Base-by-base conservation (phyloP, 768 basidiomycete genomes). In the Thelephora aurantiotincta region DNA sequence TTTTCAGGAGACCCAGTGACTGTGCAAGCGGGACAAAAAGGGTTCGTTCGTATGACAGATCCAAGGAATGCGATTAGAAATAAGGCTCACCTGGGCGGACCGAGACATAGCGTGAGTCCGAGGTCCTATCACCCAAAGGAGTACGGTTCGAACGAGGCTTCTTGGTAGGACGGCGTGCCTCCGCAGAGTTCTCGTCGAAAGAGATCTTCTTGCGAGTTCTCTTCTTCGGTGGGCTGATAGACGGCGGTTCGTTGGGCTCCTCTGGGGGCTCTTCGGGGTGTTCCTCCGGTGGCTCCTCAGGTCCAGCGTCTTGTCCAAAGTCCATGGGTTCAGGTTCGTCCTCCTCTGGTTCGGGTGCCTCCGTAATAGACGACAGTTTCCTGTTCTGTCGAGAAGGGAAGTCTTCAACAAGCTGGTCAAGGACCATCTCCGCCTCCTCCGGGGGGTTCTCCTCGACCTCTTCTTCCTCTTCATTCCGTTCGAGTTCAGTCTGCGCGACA, bases 361-460 rank as follows among this genome's bases (percentile, higher is more conserved):
- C 36, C 38, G 14, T 41, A 14, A 41, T 41, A 14, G 16, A 18
- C 9, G 38, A 41, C 9, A 41, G 22, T 4, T 5, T 16, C 38
- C 12, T 41, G 14, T 9, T 16, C 16, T 4, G 38, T 41, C 38
- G 38, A 41, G 3, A 18, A 41, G 6, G 58, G 37, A 60, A 57
- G 2, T 70, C 64, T 18, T 61, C 62, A 0, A 53, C 55, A 44
- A 2, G 36, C 46, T 13, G 45, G 30, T 13, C 42, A 11, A 16
- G 42, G 50, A 50, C 52, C 42, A 51, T 47, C 2, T 60, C 63
- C 1, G 57, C 42, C 4, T 60, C 60, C 9, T 52, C 65, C 41
- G 57, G 62, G n/a, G 60, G 59, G 22, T 70, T 66, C 38, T 72
- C 70, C 49, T 70, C 69, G 16, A 68, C 47, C 4, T 60, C 66